These are phyloP conservation scores for Nemania sp. DNA, from an alignment of 2,329 filamentous ascomycete species.

Conservation along the genomic window DNA sequence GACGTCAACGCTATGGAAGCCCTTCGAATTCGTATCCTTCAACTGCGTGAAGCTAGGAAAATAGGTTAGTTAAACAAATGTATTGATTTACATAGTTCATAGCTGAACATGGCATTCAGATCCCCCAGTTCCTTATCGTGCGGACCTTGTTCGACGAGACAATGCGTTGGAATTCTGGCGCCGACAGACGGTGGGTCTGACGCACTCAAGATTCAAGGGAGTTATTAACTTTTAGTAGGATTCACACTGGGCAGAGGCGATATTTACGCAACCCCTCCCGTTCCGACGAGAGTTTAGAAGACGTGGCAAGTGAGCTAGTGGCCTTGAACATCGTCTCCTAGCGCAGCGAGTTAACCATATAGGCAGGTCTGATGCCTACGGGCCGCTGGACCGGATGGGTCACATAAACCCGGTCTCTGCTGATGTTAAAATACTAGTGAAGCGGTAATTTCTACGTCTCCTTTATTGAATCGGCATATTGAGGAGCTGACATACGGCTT, in stretches of 20 bases:
- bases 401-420: conserved; percentile 58
- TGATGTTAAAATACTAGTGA: conserved; percentile 65
- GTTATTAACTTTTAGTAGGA: conserved; percentile 52
- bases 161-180: conserved; percentile 48
- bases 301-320: conserved; percentile 51
- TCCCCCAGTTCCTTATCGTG: conserved; percentile 47
- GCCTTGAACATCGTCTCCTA: neutral
- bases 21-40: conserved; percentile 61
- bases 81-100: conserved; percentile 43
- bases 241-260: conserved; percentile 71
- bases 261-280: conserved; percentile 67
- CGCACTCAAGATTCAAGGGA: conserved; percentile 26
- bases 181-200: conserved; percentile 45
- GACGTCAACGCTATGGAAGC: conserved; percentile 67
- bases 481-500: conserved; percentile 18
- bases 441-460: conserved; percentile 56
- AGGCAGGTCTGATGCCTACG: conserved; percentile 45
- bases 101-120: conserved; percentile 39
- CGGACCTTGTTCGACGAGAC: conserved; percentile 45
- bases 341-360: conserved; percentile 19
- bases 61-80: conserved; percentile 58
- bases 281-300: conserved; percentile 63
- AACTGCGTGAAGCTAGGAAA: conserved; percentile 64
- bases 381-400: conserved; percentile 54
- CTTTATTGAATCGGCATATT: neutral